Conservation (phyloP, 495 filamentous ascomycete genomes). For the Penicillium herquei region DNA sequence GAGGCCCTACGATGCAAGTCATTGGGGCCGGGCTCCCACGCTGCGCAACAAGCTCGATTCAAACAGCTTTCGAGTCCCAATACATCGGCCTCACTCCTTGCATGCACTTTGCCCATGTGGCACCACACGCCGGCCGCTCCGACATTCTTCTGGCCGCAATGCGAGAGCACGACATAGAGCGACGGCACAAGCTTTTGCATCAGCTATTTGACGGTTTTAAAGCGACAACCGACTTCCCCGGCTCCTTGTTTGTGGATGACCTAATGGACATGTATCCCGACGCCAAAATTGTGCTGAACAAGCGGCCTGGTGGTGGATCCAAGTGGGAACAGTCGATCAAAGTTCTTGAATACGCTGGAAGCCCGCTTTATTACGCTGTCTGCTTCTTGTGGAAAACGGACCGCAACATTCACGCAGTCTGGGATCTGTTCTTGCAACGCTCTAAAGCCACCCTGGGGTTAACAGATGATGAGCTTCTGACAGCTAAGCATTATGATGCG, state of each 20-base stretch:
- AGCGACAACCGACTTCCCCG: slow-evolving; percentile 23
- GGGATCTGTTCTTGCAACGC: neutral
- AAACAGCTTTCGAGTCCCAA: slow-evolving; percentile 22
- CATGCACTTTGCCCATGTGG: slow-evolving; percentile 26
- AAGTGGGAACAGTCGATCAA: slow-evolving; percentile 13
- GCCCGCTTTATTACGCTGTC: neutral
- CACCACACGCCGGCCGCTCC: slow-evolving; percentile 6
- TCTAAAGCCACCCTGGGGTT: neutral
- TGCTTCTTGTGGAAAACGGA: slow-evolving; percentile 12
- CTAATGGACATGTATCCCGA: slow-evolving; percentile 37
- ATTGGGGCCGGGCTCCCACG: slow-evolving; percentile 26
- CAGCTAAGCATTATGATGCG: slow-evolving; percentile 13
- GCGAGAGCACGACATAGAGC: slow-evolving; percentile 13
- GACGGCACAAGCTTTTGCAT: slow-evolving; percentile 22
- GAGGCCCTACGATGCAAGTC: slow-evolving; percentile 13
- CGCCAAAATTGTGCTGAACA: slow-evolving; percentile 29
- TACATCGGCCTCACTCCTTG: slow-evolving; percentile 10
- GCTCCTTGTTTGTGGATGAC: slow-evolving; percentile 24
- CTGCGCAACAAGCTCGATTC: slow-evolving; percentile 23
- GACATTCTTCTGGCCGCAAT: slow-evolving; percentile 13
- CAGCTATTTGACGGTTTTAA: slow-evolving; percentile 22
- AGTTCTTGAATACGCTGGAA: neutral
- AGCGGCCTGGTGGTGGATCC: slow-evolving; percentile 14
- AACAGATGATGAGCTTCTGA: slow-evolving; percentile 3
- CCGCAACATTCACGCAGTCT: slow-evolving; percentile 5